Evolutionary conservation across 345 rosid genomes (phyloP), one percentile per base, ranked within the genome.

Genomic region (Excoecaria agallocha): DNA sequence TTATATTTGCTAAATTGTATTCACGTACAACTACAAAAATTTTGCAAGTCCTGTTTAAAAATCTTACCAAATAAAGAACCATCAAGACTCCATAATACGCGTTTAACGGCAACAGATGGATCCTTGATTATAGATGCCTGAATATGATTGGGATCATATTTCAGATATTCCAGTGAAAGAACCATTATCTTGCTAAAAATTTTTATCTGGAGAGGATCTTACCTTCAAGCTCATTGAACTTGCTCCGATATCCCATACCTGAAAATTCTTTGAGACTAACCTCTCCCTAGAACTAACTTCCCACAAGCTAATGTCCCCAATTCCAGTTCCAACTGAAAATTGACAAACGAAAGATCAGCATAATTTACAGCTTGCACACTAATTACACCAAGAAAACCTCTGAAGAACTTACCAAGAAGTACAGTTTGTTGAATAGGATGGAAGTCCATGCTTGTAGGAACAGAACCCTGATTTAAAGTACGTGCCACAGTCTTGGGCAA

Each of bases 391-490:
- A 54, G 38, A 77, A 38, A 69, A 73, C 64, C 41, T 67, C 17
- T 1, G 22, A 56, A 48, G 74, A 78, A 74, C 85, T 74, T 57
- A 85, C 88, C 84, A 35, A 85, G 78, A 71, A 85, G 88, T 5
- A 76, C 69, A 71, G 83, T 81, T 25, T 81, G 88, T 50, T 72
- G 83, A 54, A 43, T 1, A 60, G 86, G 88, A 79, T 85, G 88
- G 55, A 85, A 85, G 72, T 82, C 84, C 84, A 85, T 78, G 83
- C 83, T 82, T 49, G 85, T 85, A 35, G 84, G 73, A 73, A 45
- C 38, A 5, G 86, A 80, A 16, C 81, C 84, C 68, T 71, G 76
- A 70, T 75, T 57, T 74, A 85, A 43, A 12, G 74, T 74, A 52
- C 83, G 72, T 1, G 76, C 78, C 25, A 85, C 81, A 52, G 39